A percentile compares a stretch with the other conserved stretches of the same genome.
phyloP scores from a whole-genome alignment of 371 early-diverging fungal species.

The Mortierella sp. region DNA sequence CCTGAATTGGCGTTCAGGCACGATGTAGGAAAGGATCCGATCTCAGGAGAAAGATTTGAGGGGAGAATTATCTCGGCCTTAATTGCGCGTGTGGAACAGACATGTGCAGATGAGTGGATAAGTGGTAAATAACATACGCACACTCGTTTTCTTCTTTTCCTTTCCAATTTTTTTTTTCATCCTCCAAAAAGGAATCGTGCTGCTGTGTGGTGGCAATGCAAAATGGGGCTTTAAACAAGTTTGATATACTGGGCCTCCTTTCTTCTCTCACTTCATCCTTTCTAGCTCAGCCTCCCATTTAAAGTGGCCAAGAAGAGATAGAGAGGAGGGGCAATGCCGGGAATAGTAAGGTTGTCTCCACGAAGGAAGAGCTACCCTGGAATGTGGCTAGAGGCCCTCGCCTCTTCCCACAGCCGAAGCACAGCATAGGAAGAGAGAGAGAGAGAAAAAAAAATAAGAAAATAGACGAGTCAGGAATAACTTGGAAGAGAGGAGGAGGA shows the following conservation, averaged over 20 bases:
- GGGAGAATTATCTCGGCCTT: not conserved
- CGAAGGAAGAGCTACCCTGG: too few species aligned
- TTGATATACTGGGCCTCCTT: not conserved
- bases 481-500: too few species aligned
- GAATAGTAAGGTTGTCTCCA: not conserved
- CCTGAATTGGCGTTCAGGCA: not conserved
- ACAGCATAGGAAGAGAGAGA: not conserved
- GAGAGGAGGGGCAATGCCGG: not conserved
- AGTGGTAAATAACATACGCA: not conserved
- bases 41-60: not conserved
- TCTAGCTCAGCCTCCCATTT: not conserved
- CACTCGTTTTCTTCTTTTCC: not conserved
- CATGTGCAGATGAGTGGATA: not conserved
- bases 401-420: not conserved
- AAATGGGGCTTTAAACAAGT: too few species aligned
- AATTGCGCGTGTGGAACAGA: not conserved
- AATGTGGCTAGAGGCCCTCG: too few species aligned
- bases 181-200: not conserved
- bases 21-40: not conserved
- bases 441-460: too few species aligned
- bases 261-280: not conserved
- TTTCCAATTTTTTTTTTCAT: not conserved
- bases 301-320: constrained; percentile 1
- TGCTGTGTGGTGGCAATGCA: not conserved
- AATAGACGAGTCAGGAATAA: too few species aligned